Evolutionary conservation across 1,284 basidiomycete genomes (phyloP), one percentile per base, ranked within the genome.

Genomic region (Sphaerobolus stellatus): DNA sequence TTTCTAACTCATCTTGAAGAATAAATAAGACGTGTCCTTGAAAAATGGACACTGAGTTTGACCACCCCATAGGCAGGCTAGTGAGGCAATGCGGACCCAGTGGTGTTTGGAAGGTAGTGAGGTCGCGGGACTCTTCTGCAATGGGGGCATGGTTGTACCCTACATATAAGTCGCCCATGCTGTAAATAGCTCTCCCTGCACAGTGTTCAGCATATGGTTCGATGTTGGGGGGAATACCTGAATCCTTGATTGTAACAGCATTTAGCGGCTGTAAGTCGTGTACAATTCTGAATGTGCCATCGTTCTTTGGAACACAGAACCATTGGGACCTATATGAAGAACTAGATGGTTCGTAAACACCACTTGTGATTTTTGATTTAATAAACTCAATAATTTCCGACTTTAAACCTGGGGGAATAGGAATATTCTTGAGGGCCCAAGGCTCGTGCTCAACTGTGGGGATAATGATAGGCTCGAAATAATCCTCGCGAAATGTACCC

Each of bases 241-340:
- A 63, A 49, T 72, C 61, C 33, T 57, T 52, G 29, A 74, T 71
- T 0, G 65, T 69, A 34, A 73, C 63, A 0, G 62, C 62, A 47
- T 74, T 74, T 0, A 71, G 62, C 0, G 65, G 66, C 50, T 73
- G 60, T 0, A 71, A 30, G 27, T 52, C 43, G 13, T 46, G 43
- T 14, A 58, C 56, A 3, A 53, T 16, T 4, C 55, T 48, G 5
- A 52, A 64, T 41, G 9, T 24, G 1, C 68, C 66, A 47, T 70
- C 66, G 50, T 74, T 75, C 62, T 75, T 74, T 5, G 68, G 41
- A 0, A 74, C 67, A 48, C 66, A 68, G 54, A 76, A 76, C 71
- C 73, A 74, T n/a, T 64, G 56, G 0, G 69, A 75, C 0, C 66
- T 57, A 54, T 75, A 76, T 0, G 71, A 70, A 0, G 71, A 71